Conservation (phyloP, 495 filamentous ascomycete genomes). For the Penicillium robsamsonii region DNA sequence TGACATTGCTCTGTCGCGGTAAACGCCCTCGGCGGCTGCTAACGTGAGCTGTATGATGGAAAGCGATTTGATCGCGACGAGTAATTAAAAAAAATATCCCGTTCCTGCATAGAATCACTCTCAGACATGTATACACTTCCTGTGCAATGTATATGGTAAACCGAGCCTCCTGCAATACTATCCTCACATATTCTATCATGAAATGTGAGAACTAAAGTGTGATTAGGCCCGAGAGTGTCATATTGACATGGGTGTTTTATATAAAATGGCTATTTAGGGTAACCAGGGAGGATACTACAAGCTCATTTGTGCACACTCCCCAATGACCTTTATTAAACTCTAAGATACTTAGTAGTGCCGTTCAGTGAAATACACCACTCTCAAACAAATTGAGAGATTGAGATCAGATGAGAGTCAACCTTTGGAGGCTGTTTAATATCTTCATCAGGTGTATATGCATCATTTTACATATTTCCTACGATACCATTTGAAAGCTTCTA, state of each 20-base stretch:
- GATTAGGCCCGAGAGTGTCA: not conserved
- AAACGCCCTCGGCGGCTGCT: conserved; percentile 26
- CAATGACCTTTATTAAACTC: too few species aligned
- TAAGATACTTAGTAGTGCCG: too few species aligned
- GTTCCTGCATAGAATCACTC: conserved; percentile 23
- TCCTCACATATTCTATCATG: not conserved
- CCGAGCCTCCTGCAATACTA: not conserved
- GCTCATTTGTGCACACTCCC: too few species aligned
- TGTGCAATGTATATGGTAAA: not conserved
- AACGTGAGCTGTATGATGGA: conserved; percentile 33
- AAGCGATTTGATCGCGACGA: conserved; percentile 29
- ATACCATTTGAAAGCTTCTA: not conserved
- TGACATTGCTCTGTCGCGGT: conserved; percentile 76
- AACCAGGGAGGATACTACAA: too few species aligned
- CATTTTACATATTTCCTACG: not conserved
- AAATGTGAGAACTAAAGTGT: not conserved
- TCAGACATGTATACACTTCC: not conserved
- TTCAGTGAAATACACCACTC: too few species aligned
- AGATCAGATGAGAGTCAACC: too few species aligned
- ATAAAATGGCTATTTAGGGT: not conserved
- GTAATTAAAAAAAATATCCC: conserved; percentile 34
- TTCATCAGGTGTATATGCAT: not conserved
- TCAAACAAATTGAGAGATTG: too few species aligned
- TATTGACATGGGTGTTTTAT: not conserved
- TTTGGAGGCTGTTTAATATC: not conserved